Evolutionary conservation across 2,329 filamentous ascomycete genomes (phyloP), one percentile per base, ranked within the genome.

Genomic region (Cladosporium sp.): DNA sequence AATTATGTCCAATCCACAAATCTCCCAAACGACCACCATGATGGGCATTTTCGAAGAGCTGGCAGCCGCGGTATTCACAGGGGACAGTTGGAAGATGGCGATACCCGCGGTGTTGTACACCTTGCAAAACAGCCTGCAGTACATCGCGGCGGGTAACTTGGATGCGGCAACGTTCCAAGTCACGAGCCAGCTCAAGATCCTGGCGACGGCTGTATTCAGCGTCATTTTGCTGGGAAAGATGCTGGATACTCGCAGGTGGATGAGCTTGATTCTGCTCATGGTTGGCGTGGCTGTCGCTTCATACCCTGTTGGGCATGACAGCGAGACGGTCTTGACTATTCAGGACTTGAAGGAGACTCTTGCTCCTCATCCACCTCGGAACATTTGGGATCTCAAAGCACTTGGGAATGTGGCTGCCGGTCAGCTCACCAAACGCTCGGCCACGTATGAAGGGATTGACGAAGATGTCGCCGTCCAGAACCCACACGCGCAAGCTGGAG

Each of bases 161-260:
- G 89, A 95, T 62, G 87, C 92, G 0, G 89, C 93, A 4, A 90
- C 92, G 48, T 97, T 96, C 65, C 91, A 96, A 68, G 84, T 95
- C 52, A 82, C 93, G 20, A 95, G 93, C 66, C 92, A 98, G 70
- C 76, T 97, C 51, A 96, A 96, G 79, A 93, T 97, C 56, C 79
- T 96, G 55, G 88, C 88, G 1, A 93, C 89, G 0, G 91, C 93
- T 2, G 69, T 96, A 25, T 95, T 95, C 69, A 93, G 87, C 56
- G 84, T 95, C 33, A 69, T 82, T 3, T 77, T 97, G 64, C 76
- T 97, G 15, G 82, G 84, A 18, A 79, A 86, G 51, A 78, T 78
- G 6, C 74, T 96, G 20, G 82, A 86, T 0, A 62, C 78, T 11
- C 84, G 83, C 60, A 87, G 87, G 64, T 97, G 91, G 92, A 64